phyloP scores from a whole-genome alignment of 257 asterid species.

The Solanum peruvianum region DNA sequence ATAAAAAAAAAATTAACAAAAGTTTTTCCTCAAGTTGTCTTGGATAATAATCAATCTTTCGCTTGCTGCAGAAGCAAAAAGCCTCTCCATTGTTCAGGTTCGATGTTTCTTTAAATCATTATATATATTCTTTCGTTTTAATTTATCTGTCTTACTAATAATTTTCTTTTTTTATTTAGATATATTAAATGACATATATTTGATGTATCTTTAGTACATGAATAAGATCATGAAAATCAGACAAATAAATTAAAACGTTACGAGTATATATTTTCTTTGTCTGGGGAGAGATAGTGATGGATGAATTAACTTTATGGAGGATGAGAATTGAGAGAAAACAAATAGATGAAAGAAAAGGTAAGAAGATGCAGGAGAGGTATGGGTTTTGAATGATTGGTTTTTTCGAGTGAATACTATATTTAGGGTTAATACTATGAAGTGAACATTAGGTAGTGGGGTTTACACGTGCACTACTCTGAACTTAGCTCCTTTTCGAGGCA shows the following conservation, averaged over 20 bases:
- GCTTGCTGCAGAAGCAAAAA: conserved; percentile 8
- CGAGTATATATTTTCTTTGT: background rate
- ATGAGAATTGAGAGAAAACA: background rate
- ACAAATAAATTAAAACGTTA: too few species aligned
- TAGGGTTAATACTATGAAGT: conserved; percentile 1
- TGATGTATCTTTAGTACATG: background rate
- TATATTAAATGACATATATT: background rate
- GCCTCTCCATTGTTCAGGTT: background rate
- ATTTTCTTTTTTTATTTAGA: background rate
- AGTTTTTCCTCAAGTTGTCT: background rate
- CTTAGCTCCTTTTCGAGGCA: conserved; percentile 41
- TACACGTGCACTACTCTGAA: conserved; percentile 60
- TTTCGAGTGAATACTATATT: background rate
- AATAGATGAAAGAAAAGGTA: background rate
- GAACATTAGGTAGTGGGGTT: conserved; percentile 17
- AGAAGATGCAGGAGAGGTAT: background rate
- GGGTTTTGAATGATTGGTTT: background rate
- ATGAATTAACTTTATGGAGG: background rate
- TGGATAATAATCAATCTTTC: conserved; percentile 13
- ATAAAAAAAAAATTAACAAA: background rate
- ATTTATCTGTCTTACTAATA: background rate
- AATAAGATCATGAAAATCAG: too few species aligned
- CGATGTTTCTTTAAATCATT: background rate
- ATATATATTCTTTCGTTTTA: background rate
- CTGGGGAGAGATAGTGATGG: background rate